Percentiles rank a stretch among this genome's conserved stretches.
Evolutionary conservation across 352 stramenopile genomes (phyloP).

Genomic region (Phytophthora colocasiae): DNA sequence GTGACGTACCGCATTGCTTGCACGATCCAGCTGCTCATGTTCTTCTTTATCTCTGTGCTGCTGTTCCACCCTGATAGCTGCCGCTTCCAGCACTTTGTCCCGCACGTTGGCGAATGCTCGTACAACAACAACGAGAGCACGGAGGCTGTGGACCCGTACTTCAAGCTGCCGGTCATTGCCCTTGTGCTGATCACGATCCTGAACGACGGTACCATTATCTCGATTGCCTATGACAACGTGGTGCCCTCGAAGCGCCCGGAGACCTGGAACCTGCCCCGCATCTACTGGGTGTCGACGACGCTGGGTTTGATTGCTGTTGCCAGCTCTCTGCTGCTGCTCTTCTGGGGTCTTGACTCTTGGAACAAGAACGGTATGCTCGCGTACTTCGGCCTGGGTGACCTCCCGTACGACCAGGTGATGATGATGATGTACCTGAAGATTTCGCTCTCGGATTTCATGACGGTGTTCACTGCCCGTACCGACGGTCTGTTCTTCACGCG

Average conservation of each 20-base stretch:
- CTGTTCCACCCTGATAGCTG: constrained; percentile 86
- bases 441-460: constrained; percentile 94
- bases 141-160: constrained; percentile 75
- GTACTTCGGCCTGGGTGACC: constrained; percentile 61
- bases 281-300: constrained; percentile 60
- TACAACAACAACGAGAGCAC: constrained; percentile 56
- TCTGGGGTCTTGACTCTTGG: constrained; percentile 88
- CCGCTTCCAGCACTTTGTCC: constrained; percentile 76
- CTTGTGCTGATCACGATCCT: constrained; percentile 95
- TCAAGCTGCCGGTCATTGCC: constrained; percentile 93
- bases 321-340: constrained; percentile 86
- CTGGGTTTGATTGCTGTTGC: constrained; percentile 83
- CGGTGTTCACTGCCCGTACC: constrained; percentile 91
- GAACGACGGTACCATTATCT: constrained; percentile 95
- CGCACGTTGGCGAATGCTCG: constrained; percentile 56
- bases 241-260: constrained; percentile 72
- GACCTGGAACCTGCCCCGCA: constrained; percentile 75
- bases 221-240: constrained; percentile 90
- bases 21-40: constrained; percentile 93
- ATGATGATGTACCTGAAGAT: constrained; percentile 96
- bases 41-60: constrained; percentile 94
- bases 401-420: constrained; percentile 91
- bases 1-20: constrained; percentile 94
- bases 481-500: constrained; percentile 85
- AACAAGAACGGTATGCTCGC: constrained; percentile 70